Evolutionary conservation across 176 grass and related monocot genomes (phyloP).

Genomic region (Bothriochloa decipiens): DNA sequence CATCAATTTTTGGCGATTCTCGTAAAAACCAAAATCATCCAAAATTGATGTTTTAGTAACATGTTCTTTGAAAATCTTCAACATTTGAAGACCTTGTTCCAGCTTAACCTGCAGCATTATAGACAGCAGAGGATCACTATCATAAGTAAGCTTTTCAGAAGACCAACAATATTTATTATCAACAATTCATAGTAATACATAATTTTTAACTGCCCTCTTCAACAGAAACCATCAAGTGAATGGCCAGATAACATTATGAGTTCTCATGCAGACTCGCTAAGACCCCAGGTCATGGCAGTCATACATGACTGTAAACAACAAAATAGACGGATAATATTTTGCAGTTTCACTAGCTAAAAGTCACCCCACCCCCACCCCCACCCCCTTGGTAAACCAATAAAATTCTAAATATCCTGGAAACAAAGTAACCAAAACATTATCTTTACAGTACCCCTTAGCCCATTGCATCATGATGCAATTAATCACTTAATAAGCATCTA

Average conservation of each 20-base stretch:
- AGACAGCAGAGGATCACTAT: background rate
- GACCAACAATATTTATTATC: background rate
- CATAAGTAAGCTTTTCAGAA: background rate
- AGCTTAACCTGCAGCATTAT: conserved; percentile 72
- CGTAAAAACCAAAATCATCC: conserved; percentile 95
- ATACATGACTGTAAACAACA: background rate
- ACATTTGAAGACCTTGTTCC: conserved; percentile 90
- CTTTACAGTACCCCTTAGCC: background rate
- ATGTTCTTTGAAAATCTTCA: conserved; percentile 95
- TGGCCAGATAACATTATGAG: background rate
- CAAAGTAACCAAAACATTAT: background rate
- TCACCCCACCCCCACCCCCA: rapidly evolving
- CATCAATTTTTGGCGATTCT: conserved; percentile 90
- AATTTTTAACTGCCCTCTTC: background rate
- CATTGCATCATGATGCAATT: background rate
- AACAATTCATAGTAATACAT: conserved; percentile 12
- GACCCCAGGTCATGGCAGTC: background rate
- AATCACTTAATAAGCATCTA: conserved; percentile 23
- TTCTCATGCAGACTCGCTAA: background rate
- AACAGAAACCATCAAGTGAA: background rate
- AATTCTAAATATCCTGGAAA: background rate
- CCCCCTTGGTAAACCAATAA: background rate
- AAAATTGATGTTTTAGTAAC: conserved; percentile 77
- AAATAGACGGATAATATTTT: background rate
- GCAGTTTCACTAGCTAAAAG: conserved; percentile 7